Percentiles rank a stretch among this genome's conserved stretches.
Evolutionary conservation across 768 basidiomycete genomes (phyloP).

Genomic region (Pisolithus sp.): DNA sequence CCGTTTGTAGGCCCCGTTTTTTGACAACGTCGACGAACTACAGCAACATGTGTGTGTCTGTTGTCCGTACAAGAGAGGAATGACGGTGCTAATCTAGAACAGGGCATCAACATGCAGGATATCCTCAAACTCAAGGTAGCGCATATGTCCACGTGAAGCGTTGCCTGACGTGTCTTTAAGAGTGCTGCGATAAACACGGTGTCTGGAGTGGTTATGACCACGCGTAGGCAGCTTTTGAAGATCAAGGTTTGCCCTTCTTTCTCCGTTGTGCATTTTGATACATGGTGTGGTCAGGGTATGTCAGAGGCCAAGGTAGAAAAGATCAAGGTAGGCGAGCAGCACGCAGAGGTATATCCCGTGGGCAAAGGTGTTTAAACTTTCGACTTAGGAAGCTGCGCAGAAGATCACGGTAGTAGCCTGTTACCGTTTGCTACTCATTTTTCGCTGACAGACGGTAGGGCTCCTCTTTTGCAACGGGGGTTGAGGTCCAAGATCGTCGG

Average conservation of each 20-base stretch:
- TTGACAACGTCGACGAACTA: conserved; percentile 78
- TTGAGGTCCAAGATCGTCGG: conserved; percentile 84
- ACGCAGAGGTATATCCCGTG: conserved; percentile 6
- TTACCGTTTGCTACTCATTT: not conserved
- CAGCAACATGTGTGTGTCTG: conserved; percentile 66
- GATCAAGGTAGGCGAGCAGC: conserved; percentile 57
- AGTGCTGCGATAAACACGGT: conserved; percentile 78
- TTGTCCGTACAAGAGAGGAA: conserved; percentile 9
- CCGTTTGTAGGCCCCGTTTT: conserved; percentile 46
- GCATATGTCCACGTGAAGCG: conserved; percentile 4
- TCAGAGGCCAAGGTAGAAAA: conserved; percentile 98
- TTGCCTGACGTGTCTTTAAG: conserved; percentile 29
- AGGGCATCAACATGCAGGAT: conserved; percentile 96
- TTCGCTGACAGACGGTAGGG: conserved; percentile 43
- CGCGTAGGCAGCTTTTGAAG: conserved; percentile 81
- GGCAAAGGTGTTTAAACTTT: not conserved
- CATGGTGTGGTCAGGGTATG: conserved; percentile 58
- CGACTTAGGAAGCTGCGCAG: conserved; percentile 75
- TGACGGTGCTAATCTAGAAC: conserved; percentile 4
- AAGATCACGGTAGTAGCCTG: conserved; percentile 60
- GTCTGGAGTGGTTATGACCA: conserved; percentile 87
- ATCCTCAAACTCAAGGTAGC: conserved; percentile 85
- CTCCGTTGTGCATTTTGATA: not conserved
- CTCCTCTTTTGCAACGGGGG: conserved; percentile 85
- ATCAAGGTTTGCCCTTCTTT: conserved; percentile 61